Evolutionary conservation across 108 stramenopile genomes (phyloP).

Genomic region (Nitzschia palea): DNA sequence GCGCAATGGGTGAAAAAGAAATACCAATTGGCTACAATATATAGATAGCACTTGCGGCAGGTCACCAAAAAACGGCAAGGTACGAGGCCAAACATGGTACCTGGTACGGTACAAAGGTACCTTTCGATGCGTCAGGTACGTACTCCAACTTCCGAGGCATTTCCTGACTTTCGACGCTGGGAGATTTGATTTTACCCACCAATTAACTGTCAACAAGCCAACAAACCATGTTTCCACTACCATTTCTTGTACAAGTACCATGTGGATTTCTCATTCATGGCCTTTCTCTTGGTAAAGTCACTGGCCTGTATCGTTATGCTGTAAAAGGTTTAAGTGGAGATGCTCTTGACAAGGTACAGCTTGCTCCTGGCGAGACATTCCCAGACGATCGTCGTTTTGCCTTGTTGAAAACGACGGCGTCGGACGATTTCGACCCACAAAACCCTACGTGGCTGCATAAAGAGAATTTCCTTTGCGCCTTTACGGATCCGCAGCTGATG

Average conservation of each 20-base stretch:
- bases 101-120: too few species aligned
- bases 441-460: constrained; percentile 60
- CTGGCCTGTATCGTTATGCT: constrained; percentile 52
- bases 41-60: too few species aligned
- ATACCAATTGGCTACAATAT: too few species aligned
- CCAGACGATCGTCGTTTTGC: constrained; percentile 70
- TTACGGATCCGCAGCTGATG: constrained; percentile 54
- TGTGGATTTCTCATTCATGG: not conserved
- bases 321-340: constrained; percentile 60
- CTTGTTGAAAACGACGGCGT: constrained; percentile 33
- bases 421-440: constrained; percentile 3
- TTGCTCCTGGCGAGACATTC: constrained; percentile 50
- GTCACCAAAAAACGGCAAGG: too few species aligned
- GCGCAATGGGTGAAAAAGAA: too few species aligned
- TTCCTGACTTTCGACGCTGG: too few species aligned
- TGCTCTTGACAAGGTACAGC: constrained; percentile 16
- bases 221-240: too few species aligned
- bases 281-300: constrained; percentile 14
- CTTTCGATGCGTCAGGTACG: too few species aligned
- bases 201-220: too few species aligned
- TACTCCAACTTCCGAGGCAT: too few species aligned
- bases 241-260: not conserved
- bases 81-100: too few species aligned
- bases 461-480: constrained; percentile 70
- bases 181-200: too few species aligned